phyloP scores from a whole-genome alignment of 306 rosid genomes.

The Datisca glomerata region DNA sequence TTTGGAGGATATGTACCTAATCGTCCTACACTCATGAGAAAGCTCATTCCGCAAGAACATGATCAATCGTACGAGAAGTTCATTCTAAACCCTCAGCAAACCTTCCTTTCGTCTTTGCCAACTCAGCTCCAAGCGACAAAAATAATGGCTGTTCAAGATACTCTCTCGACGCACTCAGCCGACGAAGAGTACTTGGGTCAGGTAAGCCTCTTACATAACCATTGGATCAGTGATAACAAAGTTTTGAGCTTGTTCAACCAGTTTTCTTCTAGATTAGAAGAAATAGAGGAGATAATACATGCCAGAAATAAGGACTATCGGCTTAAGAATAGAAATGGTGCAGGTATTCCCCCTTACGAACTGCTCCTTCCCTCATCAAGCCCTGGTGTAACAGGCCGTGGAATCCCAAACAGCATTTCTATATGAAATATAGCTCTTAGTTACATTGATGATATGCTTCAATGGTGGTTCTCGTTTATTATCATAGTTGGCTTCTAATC shows the following conservation, averaged over 20 bases:
- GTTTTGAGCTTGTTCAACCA: conserved; percentile 30
- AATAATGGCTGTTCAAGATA: conserved; percentile 96
- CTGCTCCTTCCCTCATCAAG: conserved; percentile 69
- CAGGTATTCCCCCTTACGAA: conserved; percentile 88
- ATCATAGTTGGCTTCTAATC: no score
- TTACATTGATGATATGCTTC: not conserved
- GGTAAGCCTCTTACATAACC: conserved; percentile 37
- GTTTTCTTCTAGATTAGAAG: conserved; percentile 53
- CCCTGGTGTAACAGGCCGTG: conserved; percentile 90
- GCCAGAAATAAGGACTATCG: conserved; percentile 43
- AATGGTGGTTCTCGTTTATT: not conserved
- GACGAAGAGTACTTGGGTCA: conserved; percentile 98
- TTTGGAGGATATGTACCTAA: conserved; percentile 92
- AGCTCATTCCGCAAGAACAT: conserved; percentile 62
- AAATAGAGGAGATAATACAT: conserved; percentile 67
- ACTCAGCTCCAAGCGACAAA: conserved; percentile 95
- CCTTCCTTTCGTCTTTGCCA: conserved; percentile 76
- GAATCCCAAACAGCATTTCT: conserved; percentile 82
- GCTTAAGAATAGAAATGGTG: conserved; percentile 72
- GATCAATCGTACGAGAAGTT: conserved; percentile 52
- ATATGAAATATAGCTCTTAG: conserved; percentile 36
- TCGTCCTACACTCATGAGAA: conserved; percentile 84
- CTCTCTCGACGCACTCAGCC: conserved; percentile 79
- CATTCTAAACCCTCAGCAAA: conserved; percentile 53
- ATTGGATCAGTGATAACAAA: conserved; percentile 56